phyloP scores from a whole-genome alignment of 768 basidiomycete species.

The Termitomyces sp. region DNA sequence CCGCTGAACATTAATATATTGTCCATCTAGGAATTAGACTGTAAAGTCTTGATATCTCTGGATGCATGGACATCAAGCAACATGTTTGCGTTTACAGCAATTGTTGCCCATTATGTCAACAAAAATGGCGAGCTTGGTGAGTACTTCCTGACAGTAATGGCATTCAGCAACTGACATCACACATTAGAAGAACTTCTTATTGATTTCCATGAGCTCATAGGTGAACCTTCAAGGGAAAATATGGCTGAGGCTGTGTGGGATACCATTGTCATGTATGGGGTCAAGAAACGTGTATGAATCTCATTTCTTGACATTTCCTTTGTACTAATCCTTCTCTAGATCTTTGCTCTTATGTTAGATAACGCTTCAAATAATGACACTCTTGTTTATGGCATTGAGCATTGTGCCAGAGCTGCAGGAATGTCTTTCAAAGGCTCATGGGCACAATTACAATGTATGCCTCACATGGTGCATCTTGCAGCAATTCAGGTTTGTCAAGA shows the following conservation, averaged over 20 bases:
- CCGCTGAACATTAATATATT: background rate
- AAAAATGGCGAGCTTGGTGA: constrained; percentile 22
- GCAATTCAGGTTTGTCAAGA: too few species aligned
- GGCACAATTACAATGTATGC: too few species aligned
- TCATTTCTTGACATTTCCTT: too few species aligned
- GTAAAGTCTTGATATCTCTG: constrained; percentile 17
- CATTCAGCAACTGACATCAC: background rate
- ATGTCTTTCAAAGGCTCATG: too few species aligned
- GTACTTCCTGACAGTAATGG: background rate
- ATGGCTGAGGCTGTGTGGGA: constrained; percentile 34
- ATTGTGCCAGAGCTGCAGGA: too few species aligned
- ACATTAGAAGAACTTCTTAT: constrained; percentile 33
- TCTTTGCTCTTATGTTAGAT: too few species aligned
- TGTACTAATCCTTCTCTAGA: too few species aligned
- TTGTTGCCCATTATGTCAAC: constrained; percentile 23
- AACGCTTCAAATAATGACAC: too few species aligned
- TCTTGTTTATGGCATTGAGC: too few species aligned
- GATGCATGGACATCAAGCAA: constrained; percentile 28
- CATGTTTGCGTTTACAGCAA: constrained; percentile 25
- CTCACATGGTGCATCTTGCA: too few species aligned
- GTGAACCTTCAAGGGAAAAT: constrained; percentile 33
- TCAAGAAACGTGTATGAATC: too few species aligned
- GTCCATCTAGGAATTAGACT: constrained; percentile 13
- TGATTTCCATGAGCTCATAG: constrained; percentile 24
- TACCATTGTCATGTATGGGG: constrained; percentile 24